Conservation (phyloP, 768 basidiomycete genomes). For the Phaffia australis region DNA sequence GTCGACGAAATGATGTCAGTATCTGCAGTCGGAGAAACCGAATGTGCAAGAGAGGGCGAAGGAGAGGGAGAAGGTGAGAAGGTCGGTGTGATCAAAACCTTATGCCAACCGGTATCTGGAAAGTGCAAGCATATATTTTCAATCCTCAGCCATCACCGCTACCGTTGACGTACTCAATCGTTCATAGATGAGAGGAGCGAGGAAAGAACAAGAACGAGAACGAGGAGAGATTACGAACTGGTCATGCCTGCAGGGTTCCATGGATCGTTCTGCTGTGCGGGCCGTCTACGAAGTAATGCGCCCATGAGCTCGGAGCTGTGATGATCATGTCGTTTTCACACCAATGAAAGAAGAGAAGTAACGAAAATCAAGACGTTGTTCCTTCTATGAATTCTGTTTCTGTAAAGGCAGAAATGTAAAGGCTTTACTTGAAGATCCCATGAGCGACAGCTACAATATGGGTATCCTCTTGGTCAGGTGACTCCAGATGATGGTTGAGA, state of each 20-base stretch:
- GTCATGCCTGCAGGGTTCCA: slow-evolving; percentile 9
- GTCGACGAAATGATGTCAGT: not conserved
- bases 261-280: not conserved
- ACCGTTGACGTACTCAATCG: not conserved
- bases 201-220: not conserved
- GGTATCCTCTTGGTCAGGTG: slow-evolving; percentile 39
- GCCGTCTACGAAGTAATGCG: slow-evolving; percentile 4
- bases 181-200: not conserved
- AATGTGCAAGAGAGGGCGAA: not conserved
- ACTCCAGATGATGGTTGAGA: slow-evolving; percentile 50
- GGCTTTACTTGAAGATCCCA: slow-evolving; percentile 55
- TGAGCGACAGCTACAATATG: slow-evolving; percentile 66
- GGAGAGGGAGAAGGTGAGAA: not conserved
- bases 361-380: not conserved
- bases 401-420: not conserved
- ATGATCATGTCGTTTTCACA: no score
- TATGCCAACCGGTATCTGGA: slow-evolving; percentile 11
- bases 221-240: slow-evolving; percentile 4
- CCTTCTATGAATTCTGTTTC: not conserved
- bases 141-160: no score
- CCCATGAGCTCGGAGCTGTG: slow-evolving; percentile 10
- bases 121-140: not conserved
- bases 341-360: not conserved
- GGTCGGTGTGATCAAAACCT: not conserved
- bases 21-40: not conserved